Evolutionary conservation across 306 rosid species (phyloP).

Genomic region (Prunus mume): DNA sequence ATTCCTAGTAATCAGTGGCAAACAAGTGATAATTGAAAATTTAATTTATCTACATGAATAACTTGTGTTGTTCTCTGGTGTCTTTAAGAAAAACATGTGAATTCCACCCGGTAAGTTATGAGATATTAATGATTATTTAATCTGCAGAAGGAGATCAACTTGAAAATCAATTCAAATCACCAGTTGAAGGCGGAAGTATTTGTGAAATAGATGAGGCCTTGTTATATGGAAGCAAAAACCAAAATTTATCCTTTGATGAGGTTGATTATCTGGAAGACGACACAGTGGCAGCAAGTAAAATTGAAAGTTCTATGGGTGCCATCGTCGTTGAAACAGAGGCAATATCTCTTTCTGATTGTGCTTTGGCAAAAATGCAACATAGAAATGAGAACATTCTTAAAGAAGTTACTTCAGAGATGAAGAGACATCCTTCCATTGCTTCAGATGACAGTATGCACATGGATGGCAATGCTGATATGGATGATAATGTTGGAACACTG

Average conservation of each 20-base stretch:
- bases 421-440: background rate
- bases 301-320: background rate
- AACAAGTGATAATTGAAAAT: background rate
- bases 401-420: background rate
- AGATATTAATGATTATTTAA: background rate
- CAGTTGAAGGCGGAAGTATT: background rate
- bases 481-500: background rate
- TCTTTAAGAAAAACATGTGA: background rate
- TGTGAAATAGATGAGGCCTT: background rate
- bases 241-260: background rate
- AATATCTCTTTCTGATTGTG: background rate
- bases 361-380: background rate
- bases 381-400: background rate
- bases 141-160: background rate
- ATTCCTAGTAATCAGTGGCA: background rate
- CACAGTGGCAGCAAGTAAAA: background rate
- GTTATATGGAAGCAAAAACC: background rate
- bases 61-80: background rate
- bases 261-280: conserved; percentile 14
- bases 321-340: background rate
- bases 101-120: background rate
- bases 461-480: background rate
- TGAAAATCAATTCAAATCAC: background rate
- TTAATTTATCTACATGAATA: background rate
- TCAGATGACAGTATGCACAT: background rate